Conservation (phyloP, 2,329 filamentous ascomycete genomes). For the Fusarium foetens region DNA sequence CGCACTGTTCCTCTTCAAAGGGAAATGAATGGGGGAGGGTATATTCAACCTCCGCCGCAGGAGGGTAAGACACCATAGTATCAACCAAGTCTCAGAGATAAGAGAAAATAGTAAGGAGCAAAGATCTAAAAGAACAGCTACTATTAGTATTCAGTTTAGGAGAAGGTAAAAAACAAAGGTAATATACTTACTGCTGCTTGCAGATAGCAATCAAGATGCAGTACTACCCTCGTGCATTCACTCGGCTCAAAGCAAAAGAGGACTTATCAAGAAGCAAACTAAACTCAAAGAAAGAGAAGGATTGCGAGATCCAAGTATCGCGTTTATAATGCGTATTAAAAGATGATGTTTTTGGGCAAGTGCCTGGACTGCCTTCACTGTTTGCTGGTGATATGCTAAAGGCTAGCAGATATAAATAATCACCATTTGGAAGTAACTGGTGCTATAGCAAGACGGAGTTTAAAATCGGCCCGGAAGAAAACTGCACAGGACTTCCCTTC, state of each 20-base stretch:
- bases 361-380: not conserved
- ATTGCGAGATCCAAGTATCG: accelerated
- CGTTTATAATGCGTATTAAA: not conserved
- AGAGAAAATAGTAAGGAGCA: too few relatives aligned
- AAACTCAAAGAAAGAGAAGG: not conserved
- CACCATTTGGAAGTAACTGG: accelerated
- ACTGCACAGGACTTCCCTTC: accelerated
- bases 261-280: accelerated
- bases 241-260: accelerated
- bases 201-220: not conserved
- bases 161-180: too few relatives aligned
- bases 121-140: too few relatives aligned
- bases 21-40: too few relatives aligned
- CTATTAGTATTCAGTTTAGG: too few relatives aligned
- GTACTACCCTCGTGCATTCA: not conserved
- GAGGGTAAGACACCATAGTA: too few relatives aligned
- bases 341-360: not conserved
- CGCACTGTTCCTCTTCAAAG: too few relatives aligned
- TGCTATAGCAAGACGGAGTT: accelerated
- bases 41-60: too few relatives aligned
- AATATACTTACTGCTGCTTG: too few relatives aligned
- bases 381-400: not conserved
- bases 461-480: accelerated
- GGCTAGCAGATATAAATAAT: not conserved
- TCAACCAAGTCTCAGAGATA: too few relatives aligned